Percentiles rank a stretch among this genome's conserved stretches.
phyloP scores from a whole-genome alignment of 208 protist genomes.

The Herpetomonas tarakana region DNA sequence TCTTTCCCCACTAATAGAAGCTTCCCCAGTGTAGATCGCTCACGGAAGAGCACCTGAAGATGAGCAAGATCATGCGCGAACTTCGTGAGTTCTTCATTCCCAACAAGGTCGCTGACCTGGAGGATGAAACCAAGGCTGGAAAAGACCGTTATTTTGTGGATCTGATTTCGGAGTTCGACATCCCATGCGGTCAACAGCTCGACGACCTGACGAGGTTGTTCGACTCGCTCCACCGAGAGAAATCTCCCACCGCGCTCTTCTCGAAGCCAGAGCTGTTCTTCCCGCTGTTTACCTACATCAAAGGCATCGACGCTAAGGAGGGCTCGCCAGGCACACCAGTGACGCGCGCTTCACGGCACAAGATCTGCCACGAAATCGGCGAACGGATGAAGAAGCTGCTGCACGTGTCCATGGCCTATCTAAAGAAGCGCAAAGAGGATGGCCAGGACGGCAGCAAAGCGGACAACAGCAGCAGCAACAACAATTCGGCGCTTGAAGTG shows the following conservation, averaged over 20 bases:
- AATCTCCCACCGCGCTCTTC: slow-evolving; percentile 80
- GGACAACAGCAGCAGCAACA: background rate
- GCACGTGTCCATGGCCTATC: slow-evolving; percentile 59
- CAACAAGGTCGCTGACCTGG: slow-evolving; percentile 48
- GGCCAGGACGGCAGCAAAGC: background rate
- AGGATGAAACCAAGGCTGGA: slow-evolving; percentile 37
- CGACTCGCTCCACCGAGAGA: slow-evolving; percentile 74
- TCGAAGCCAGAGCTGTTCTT: slow-evolving; percentile 66
- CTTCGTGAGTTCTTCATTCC: slow-evolving; percentile 78
- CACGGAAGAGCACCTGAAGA: too few relatives aligned
- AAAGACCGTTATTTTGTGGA: slow-evolving; percentile 54
- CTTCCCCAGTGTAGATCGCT: too few relatives aligned
- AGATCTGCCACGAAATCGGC: slow-evolving; percentile 86
- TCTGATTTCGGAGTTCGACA: slow-evolving; percentile 62
- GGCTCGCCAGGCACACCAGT: slow-evolving; percentile 22
- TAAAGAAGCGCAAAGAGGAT: slow-evolving; percentile 43
- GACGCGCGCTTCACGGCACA: slow-evolving; percentile 63
- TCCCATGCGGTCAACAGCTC: slow-evolving; percentile 64
- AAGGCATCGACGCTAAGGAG: slow-evolving; percentile 48
- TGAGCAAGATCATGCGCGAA: too few relatives aligned
- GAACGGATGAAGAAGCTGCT: slow-evolving; percentile 85
- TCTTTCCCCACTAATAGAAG: slow-evolving; percentile 3
- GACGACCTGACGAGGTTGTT: slow-evolving; percentile 81
- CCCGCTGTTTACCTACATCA: slow-evolving; percentile 70
- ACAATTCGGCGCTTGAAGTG: slow-evolving; percentile 43